Conservation (phyloP, 78 protist species). For the Goniomonas avonlea region DNA sequence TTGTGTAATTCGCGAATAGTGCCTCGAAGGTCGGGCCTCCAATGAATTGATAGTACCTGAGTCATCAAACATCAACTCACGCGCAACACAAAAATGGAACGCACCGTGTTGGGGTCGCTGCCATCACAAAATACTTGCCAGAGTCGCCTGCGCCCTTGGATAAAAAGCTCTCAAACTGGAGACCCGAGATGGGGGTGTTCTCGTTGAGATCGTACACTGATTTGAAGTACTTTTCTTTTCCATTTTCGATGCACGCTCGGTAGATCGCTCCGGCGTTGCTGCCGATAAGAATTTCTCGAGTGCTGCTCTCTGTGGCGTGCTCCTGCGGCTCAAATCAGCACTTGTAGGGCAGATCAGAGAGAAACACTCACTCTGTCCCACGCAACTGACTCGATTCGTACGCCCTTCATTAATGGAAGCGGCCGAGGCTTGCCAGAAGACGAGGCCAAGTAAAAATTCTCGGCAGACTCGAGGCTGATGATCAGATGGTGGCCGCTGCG, state of each 20-base stretch:
- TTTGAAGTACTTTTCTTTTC: conserved; percentile 28
- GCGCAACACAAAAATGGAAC: conserved; percentile 39
- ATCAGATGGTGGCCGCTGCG: not conserved
- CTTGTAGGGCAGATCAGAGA: too few relatives aligned
- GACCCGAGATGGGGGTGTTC: conserved; percentile 46
- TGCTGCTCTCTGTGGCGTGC: not conserved
- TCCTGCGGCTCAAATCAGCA: not conserved
- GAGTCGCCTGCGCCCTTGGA: not conserved
- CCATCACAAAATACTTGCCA: conserved; percentile 44
- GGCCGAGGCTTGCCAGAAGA: not conserved
- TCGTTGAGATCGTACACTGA: conserved; percentile 38
- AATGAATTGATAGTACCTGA: conserved; percentile 4
- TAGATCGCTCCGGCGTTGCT: conserved; percentile 48
- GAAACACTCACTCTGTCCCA: too few relatives aligned
- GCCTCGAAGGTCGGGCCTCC: conserved; percentile 49
- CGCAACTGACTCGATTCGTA: conserved; percentile 58
- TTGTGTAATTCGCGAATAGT: conserved; percentile 27
- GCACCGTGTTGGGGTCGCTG: conserved; percentile 56
- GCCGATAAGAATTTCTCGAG: conserved; percentile 55
- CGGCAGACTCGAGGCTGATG: not conserved
- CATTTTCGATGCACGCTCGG: conserved; percentile 41
- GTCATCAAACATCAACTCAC: not conserved
- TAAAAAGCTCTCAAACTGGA: conserved; percentile 39
- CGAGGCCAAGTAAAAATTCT: not conserved
- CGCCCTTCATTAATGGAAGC: not conserved